Evolutionary conservation across 2,329 filamentous ascomycete genomes (phyloP), one percentile per base, ranked within the genome.

Genomic region (Diaporthe aspalathi): DNA sequence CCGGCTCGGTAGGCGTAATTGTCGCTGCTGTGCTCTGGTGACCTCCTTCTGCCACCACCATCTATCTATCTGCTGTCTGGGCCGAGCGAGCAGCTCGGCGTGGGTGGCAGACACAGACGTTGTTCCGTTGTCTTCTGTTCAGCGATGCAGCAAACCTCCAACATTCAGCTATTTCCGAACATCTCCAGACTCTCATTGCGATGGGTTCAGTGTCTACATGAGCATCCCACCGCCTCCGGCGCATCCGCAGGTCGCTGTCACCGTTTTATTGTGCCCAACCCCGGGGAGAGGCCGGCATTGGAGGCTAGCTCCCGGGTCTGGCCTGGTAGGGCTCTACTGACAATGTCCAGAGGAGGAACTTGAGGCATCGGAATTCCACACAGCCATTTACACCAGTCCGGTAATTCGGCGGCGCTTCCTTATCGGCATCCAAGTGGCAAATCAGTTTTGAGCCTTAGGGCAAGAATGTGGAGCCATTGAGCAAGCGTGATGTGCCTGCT

Each of bases 261-360:
- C 50, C 50, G 27, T 45, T 56, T 11, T 20, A 56, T 32, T 47
- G 24, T 35, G 65, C 20, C 65, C 50, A 67, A 67, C 40, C 35
- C 50, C 35, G 50, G 65, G 52, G 50, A 47, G 38, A 35, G 27
- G n/a, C 27, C 65, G 50, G 50, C 65, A 67, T 45, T 53, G 40
- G 32, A 45, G 50, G 29, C 43, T 68, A 60, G 67, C 29, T 50
- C 67, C 43, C 53, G 53, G 67, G 53, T 29, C 24, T 24, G 60
- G 60, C 29, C 45, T 50, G 45, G 35, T 49, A 60, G 35, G 53
- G 43, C 53, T 52, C 53, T 60, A 50, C 45, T 43, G 56, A 20
- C 56, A 20, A 12, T 60, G 22, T 60, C 65, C 52, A 47, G n/a
- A n/a, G n/a, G n/a, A n/a, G 27, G n/a, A 29, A 14, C 24, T 57